Evolutionary conservation across 164 flowering plant genomes (phyloP).

Genomic region (Malania oleifera): DNA sequence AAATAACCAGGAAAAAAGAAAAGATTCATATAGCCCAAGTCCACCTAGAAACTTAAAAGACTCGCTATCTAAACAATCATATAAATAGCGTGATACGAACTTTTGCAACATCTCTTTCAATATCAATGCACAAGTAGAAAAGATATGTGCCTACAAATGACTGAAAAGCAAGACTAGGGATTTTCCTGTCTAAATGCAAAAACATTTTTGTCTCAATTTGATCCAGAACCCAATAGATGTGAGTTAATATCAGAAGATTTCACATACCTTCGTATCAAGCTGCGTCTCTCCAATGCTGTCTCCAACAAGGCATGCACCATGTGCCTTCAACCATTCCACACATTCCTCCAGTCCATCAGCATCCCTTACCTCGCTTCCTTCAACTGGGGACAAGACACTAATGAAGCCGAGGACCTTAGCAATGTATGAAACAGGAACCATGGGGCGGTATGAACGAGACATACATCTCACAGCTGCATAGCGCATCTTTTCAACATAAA

Average conservation of each 20-base stretch:
- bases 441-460: constrained; percentile 87
- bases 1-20: too few relatives aligned
- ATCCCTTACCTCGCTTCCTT: constrained; percentile 45
- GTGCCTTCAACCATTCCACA: constrained; percentile 87
- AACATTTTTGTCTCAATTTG: too few relatives aligned
- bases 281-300: constrained; percentile 68
- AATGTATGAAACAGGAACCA: constrained; percentile 69
- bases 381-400: constrained; percentile 22
- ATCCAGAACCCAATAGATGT: too few relatives aligned
- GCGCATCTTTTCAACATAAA: constrained; percentile 88
- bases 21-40: too few relatives aligned
- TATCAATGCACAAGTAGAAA: too few relatives aligned
- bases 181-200: too few relatives aligned
- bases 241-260: neutral
- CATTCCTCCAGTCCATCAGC: constrained; percentile 72
- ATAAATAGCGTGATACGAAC: too few relatives aligned
- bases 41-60: too few relatives aligned
- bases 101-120: too few relatives aligned
- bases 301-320: constrained; percentile 67
- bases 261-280: constrained; percentile 79
- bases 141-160: too few relatives aligned
- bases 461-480: constrained; percentile 85
- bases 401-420: constrained; percentile 76
- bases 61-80: too few relatives aligned
- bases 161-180: too few relatives aligned